Evolutionary conservation across 2,329 filamentous ascomycete genomes (phyloP).

Genomic region (Trichophyton schoenleinii): DNA sequence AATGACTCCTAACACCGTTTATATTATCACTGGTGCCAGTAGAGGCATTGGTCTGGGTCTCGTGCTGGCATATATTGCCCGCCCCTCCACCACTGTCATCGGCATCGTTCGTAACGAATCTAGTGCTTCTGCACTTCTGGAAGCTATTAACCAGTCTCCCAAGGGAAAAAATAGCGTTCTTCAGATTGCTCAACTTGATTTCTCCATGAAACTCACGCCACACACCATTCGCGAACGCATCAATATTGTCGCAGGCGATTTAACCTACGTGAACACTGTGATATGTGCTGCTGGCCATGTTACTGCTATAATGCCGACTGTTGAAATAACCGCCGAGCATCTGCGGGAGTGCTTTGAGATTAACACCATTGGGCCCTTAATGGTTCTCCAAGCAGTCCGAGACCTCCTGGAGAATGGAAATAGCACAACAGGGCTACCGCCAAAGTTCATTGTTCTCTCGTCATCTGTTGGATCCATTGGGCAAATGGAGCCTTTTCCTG

Average conservation of each 20-base stretch:
- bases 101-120: constrained; percentile 15
- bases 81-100: constrained; percentile 16
- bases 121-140: constrained; percentile 8
- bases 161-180: constrained; percentile 11
- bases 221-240: constrained; percentile 8
- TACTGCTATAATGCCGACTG: constrained; percentile 48
- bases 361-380: constrained; percentile 26
- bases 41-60: constrained; percentile 20
- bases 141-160: background rate
- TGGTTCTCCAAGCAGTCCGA: constrained; percentile 17
- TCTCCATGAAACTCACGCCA: constrained; percentile 13
- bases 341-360: constrained; percentile 14
- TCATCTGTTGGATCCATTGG: constrained; percentile 18
- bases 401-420: constrained; percentile 13
- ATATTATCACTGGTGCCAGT: constrained; percentile 21
- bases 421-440: background rate
- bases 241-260: constrained; percentile 14
- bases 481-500: constrained; percentile 14
- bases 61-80: constrained; percentile 15
- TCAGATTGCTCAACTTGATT: constrained; percentile 14
- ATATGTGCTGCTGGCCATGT: constrained; percentile 29
- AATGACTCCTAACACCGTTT: constrained; percentile 18
- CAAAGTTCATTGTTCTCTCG: constrained; percentile 15
- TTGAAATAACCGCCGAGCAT: constrained; percentile 18
- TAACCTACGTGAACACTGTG: constrained; percentile 20